phyloP scores from a whole-genome alignment of 148 eudicot species.

The Cornus suecica region DNA sequence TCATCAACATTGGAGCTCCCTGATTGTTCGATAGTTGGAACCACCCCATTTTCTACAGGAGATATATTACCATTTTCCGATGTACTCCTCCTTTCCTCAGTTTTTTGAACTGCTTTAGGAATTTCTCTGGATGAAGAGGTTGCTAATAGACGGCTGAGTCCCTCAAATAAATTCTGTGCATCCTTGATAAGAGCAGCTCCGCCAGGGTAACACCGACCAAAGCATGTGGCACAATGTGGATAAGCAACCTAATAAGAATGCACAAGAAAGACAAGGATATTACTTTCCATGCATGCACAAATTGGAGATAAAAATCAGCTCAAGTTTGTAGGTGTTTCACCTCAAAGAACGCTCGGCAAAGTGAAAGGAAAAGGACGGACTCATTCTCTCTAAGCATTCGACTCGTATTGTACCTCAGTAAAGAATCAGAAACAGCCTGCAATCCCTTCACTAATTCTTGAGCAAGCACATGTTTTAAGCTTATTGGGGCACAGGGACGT shows the following conservation, averaged over 20 bases:
- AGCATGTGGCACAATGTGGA: constrained; percentile 83
- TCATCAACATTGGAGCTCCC: constrained; percentile 27
- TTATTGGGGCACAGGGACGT: constrained; percentile 94
- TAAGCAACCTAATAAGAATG: constrained; percentile 62
- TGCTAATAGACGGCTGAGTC: constrained; percentile 63
- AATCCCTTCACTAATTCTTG: constrained; percentile 86
- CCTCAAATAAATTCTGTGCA: constrained; percentile 71
- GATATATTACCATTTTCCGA: constrained; percentile 48
- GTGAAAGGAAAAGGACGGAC: constrained; percentile 86
- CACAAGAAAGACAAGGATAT: constrained; percentile 1
- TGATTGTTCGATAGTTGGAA: constrained; percentile 30
- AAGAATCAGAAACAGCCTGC: constrained; percentile 82
- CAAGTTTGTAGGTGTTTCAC: constrained; percentile 25
- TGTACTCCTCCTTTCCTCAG: constrained; percentile 28
- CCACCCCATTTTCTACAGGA: constrained; percentile 51
- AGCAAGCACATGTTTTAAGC: constrained; percentile 86
- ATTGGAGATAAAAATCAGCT: constrained; percentile 1
- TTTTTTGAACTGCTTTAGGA: constrained; percentile 44
- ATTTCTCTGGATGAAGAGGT: constrained; percentile 55
- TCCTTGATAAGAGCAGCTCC: constrained; percentile 64
- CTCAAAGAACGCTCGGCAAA: constrained; percentile 91
- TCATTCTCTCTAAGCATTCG: constrained; percentile 82
- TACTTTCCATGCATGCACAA: background rate
- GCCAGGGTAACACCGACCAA: constrained; percentile 92
- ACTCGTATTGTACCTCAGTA: constrained; percentile 75